A percentile compares a stretch with the other conserved stretches of the same genome.
Evolutionary conservation across 2,329 filamentous ascomycete species (phyloP).

Genomic region (Teratosphaeria nubilosa): DNA sequence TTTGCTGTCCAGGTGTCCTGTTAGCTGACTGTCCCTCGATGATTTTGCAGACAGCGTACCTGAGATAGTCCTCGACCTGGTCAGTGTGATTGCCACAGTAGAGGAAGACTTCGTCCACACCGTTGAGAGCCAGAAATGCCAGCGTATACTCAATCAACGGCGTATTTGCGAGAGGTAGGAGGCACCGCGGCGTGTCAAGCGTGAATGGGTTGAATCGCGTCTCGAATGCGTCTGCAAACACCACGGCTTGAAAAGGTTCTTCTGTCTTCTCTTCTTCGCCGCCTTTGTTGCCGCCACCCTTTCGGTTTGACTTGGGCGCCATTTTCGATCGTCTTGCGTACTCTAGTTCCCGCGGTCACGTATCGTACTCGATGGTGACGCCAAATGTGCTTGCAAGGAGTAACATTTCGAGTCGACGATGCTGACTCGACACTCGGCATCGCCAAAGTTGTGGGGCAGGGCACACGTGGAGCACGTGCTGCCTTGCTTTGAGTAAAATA

Average conservation of each 20-base stretch:
- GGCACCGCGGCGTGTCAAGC: conserved; percentile 81
- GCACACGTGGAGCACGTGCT: not conserved
- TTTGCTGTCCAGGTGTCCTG: conserved; percentile 2
- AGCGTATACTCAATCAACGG: conserved; percentile 96
- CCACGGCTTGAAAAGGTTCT: conserved; percentile 54
- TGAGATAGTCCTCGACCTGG: conserved; percentile 77
- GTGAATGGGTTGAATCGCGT: conserved; percentile 85
- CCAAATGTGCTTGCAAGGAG: not conserved
- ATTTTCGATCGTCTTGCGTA: not conserved
- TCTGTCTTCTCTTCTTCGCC: conserved; percentile 47
- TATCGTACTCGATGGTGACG: not conserved
- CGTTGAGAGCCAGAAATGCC: conserved; percentile 89
- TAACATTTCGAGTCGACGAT: not conserved
- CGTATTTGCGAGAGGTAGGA: conserved; percentile 84
- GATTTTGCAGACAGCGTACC: conserved; percentile 29
- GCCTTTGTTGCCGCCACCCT: not conserved
- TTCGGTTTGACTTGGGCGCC: not conserved
- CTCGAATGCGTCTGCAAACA: conserved; percentile 91
- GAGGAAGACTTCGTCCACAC: conserved; percentile 87
- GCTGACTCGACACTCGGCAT: not conserved
- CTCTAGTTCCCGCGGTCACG: no score
- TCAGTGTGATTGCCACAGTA: conserved; percentile 84
- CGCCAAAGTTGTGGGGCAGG: not conserved
- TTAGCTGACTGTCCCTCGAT: not conserved
- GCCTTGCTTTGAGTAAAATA: no score